Evolutionary conservation across 164 flowering plant species (phyloP).

Genomic region (Platanus orientalis): DNA sequence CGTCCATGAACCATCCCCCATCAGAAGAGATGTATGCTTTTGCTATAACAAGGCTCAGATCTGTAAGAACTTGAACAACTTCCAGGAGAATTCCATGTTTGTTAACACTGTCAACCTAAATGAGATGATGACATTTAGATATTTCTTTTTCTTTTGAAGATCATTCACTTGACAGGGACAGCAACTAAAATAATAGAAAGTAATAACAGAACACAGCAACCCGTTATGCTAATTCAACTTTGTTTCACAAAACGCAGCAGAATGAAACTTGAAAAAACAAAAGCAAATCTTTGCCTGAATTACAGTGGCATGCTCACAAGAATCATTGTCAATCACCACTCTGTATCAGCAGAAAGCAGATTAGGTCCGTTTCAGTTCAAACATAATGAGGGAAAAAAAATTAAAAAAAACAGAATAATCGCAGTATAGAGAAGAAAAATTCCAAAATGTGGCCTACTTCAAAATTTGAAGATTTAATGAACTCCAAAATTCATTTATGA

Average conservation of each 20-base stretch:
- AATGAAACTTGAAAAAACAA: not conserved
- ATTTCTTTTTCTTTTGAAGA: not conserved
- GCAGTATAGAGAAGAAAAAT: not conserved
- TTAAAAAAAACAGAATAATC: not conserved
- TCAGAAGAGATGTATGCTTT: constrained; percentile 91
- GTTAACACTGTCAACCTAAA: constrained; percentile 83
- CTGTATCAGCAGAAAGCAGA: constrained; percentile 22
- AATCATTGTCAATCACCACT: constrained; percentile 50
- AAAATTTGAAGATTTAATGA: not conserved
- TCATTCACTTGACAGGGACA: not conserved
- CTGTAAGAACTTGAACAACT: constrained; percentile 82
- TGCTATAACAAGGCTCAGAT: constrained; percentile 63
- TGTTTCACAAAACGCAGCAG: not conserved
- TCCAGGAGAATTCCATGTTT: constrained; percentile 76
- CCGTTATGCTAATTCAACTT: too few species aligned
- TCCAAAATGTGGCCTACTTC: not conserved
- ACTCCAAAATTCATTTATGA: too few species aligned
- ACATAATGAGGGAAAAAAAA: too few species aligned
- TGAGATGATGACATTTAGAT: not conserved
- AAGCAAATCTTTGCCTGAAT: constrained; percentile 30
- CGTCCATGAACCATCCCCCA: constrained; percentile 98
- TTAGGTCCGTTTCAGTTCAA: not conserved
- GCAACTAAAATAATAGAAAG: not conserved
- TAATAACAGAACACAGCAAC: not conserved
- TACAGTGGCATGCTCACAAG: constrained; percentile 42